Conservation (phyloP, 495 filamentous ascomycete genomes). For the Sphaerosporella brunnea region DNA sequence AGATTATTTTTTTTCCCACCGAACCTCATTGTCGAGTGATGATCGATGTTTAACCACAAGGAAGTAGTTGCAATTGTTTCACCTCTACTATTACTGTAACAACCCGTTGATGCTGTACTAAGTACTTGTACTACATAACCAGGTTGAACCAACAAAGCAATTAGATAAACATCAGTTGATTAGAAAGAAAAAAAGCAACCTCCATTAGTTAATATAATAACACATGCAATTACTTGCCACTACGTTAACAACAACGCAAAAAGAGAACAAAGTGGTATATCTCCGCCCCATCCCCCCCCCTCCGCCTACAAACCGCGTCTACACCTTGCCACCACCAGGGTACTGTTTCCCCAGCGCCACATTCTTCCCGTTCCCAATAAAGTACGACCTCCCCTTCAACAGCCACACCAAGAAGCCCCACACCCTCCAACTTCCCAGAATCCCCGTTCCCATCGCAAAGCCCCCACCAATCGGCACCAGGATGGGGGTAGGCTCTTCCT, state of each 20-base stretch:
- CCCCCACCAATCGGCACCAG: slow-evolving; percentile 37
- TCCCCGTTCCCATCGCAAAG: slow-evolving; percentile 35
- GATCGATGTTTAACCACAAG: background rate
- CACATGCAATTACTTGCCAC: no score
- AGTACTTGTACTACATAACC: no score
- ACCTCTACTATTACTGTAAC: no score
- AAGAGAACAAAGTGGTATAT: no score
- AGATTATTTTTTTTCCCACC: background rate
- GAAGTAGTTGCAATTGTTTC: slow-evolving; percentile 27
- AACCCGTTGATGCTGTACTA: no score
- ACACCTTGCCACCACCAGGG: slow-evolving; percentile 12
- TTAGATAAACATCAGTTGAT: no score
- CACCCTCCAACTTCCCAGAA: slow-evolving; percentile 32
- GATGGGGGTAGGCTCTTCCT: slow-evolving; percentile 23
- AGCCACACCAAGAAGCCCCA: slow-evolving; percentile 37
- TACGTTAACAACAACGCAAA: no score
- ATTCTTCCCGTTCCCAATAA: slow-evolving; percentile 13
- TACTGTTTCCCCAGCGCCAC: slow-evolving; percentile 12
- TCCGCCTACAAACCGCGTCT: no score
- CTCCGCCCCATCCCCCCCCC: no score
- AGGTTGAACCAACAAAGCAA: no score
- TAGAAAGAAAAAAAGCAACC: no score
- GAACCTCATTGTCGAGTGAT: background rate
- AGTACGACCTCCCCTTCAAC: slow-evolving; percentile 40
- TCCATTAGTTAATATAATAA: no score